Base-by-base conservation (phyloP, 768 basidiomycete genomes). In the Tephrocybe sp. region DNA sequence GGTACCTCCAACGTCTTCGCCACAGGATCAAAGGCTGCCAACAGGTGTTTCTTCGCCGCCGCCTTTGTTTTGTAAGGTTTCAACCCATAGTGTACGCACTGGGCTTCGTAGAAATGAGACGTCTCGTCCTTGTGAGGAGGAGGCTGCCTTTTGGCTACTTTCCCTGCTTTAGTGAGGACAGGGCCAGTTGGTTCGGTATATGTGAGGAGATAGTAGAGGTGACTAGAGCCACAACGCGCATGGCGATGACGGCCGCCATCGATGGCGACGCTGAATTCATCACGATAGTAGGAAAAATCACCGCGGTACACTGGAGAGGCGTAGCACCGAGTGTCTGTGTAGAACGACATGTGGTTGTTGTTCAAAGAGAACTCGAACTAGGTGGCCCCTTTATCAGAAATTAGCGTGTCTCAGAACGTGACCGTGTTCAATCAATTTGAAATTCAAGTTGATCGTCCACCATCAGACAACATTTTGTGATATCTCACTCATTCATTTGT, bases 1-100 rank as follows among this genome's bases (percentile, higher is more conserved):
- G 66, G 66, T 4, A 65, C 60, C 15, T 39, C 29, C 18, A 67
- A 43, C 8, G 50, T 53, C 38, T 50, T 43, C 2, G 50, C 57
- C 42, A 43, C 41, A 8, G 54, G 16, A 13, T 53, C 52, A 44
- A 59, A 66, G 5, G 63, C 56, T 10, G 42, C 51, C 11, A 60
- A 53, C 43, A 66, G 60, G 15, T 55, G 49, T 42, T 60, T 62
- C 53, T 65, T 68, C 21, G 64, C 64, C 3, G 54, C 41, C 15
- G 56, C 57, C 43, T 53, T 56, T 7, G 60, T 60, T 53, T 63
- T 65, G 16, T 52, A 54, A 21, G 53, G 53, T 46, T 60, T 59
- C 6, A 66, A 47, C 2, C 65, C 64, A 36, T 68, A 63, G 47
- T 67, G 64, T 11, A 60, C 12, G 16, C 65, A 56, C 41, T 68